Base-by-base conservation (phyloP, 2,329 filamentous ascomycete genomes). In the Exophiala calicioides region DNA sequence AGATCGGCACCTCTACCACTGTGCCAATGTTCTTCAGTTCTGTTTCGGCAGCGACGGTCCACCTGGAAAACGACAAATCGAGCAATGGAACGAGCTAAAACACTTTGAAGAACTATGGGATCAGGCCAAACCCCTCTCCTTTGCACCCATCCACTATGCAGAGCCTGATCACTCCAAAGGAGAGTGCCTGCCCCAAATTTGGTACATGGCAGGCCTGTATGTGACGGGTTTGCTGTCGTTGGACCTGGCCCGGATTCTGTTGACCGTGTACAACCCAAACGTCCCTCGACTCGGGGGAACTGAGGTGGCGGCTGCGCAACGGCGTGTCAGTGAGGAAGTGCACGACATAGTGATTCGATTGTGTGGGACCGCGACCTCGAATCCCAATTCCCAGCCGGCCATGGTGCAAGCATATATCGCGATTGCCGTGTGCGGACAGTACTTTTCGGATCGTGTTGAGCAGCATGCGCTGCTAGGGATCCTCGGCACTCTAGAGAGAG, bases 21-120 rank as follows among this genome's bases (percentile, higher is more conserved):
- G 80, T 43, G 80, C 80, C n/a, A 79, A 83, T 51, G 78, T 84
- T 1, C 65, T 85, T 12, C 79, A 82, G 50, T 82, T 76, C 56
- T 85, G 81, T 59, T 84, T 83, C 58, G 53, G 66, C 47, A 52
- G 63, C n/a, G 44, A 36, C 5, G 18, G 27, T 12, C 36, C 20
- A 5, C 41, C 33, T 20, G 47, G 40, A 4, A 31, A 39, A 32
- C 37, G 44, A 6, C 45, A 47, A 15, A 40, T 47, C 13, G 47
- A 53, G 33, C 38, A 44, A 19, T 59, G 51, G 50, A 53, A 44
- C 21, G 55, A 58, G 40, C 52, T 63, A 15, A 38, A 50, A 35
- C 13, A 57, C 4, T 59, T 57, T 20, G 47, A 58, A 35, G 23
- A 20, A 3, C 49, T 51, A 16, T 62, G 60, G 59, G 48, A 58